Evolutionary conservation across 106 monocot species (phyloP), one percentile per base, ranked within the genome.

Genomic region (Allium sativum): DNA sequence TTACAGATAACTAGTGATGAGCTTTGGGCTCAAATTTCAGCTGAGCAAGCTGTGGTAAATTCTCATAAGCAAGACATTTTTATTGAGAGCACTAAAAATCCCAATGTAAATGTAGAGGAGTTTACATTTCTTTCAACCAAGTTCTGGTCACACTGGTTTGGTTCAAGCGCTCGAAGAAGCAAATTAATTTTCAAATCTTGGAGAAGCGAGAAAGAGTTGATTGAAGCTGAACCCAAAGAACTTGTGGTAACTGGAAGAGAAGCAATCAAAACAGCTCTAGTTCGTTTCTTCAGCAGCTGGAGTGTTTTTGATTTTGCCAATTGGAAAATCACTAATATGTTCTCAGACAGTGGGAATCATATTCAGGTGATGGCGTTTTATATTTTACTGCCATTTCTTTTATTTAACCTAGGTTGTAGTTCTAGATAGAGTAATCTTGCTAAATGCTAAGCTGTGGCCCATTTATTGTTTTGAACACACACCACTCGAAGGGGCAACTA

Each of bases 1-100:
- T 21, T 76, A 53, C 80, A 98, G 96, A 92, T 98, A 55, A 74
- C 68, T 12, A 76, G 92, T 76, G 82, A 63, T 62, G 92, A 84
- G 22, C 59, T 92, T 42, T 98, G 84, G 88, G 62, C 68, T 47
- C 69, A 64, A 59, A 76, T 71, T 78, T 31, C 69, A 42, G 69
- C 53, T 55, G 64, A 80, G 50, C 68, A 76, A 53, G 68, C 52
- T 75, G 55, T 75, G 10, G 43, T 63, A 44, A 61, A 65, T 69
- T 68, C 68, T 58, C 68, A 74, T 65, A 42, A 64, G 44, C 62
- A 65, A 16, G 69, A 53, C 56, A 66, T 20, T 64, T 65, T 63
- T 55, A 40, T 55, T 54, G 79, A 78, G 58, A 69, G 44, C 57
- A 31, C 61, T 11, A 73, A 72, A 44, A 65, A 59, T 58, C 56